Conservation (phyloP, 1,284 basidiomycete genomes). For the Spongispora temasekensis region DNA sequence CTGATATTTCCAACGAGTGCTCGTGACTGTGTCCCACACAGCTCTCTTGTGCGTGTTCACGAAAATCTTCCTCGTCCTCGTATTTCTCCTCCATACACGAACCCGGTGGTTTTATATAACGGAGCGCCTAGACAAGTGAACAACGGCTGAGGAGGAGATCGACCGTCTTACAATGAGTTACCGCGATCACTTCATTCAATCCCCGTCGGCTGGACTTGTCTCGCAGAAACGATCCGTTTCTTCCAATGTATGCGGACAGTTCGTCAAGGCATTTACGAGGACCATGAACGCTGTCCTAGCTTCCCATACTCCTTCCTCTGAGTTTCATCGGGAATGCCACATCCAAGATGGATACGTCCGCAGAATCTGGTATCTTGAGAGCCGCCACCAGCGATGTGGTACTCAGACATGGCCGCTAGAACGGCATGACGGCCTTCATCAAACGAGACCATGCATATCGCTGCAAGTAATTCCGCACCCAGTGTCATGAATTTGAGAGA, state of each 20-base stretch:
- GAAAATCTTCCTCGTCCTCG: conserved; percentile 85
- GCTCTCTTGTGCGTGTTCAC: conserved; percentile 57
- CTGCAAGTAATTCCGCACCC: conserved; percentile 79
- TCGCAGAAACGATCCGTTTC: conserved; percentile 74
- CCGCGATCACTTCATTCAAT: conserved; percentile 80
- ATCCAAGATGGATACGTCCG: conserved; percentile 37
- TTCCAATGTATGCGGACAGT: conserved; percentile 76
- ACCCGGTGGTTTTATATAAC: conserved; percentile 78
- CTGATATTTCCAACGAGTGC: conserved; percentile 44
- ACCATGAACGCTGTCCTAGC: conserved; percentile 77
- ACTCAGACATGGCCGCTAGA: conserved; percentile 79
- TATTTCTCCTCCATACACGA: conserved; percentile 84
- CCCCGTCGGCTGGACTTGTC: conserved; percentile 83
- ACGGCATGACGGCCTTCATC: conserved; percentile 75
- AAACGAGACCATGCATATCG: conserved; percentile 75
- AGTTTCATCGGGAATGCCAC: conserved; percentile 45
- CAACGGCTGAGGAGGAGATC: not conserved
- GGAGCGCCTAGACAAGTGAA: conserved; percentile 53
- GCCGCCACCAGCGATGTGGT: conserved; percentile 69
- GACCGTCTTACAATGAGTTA: conserved; percentile 42
- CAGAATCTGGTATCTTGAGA: conserved; percentile 56
- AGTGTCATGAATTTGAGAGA: conserved; percentile 74
- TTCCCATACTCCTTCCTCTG: conserved; percentile 81
- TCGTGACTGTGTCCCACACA: conserved; percentile 38
- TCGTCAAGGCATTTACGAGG: conserved; percentile 79